Conservation (phyloP, 805 yeast genomes). For the Wickerhamiella vanderwaltii region DNA sequence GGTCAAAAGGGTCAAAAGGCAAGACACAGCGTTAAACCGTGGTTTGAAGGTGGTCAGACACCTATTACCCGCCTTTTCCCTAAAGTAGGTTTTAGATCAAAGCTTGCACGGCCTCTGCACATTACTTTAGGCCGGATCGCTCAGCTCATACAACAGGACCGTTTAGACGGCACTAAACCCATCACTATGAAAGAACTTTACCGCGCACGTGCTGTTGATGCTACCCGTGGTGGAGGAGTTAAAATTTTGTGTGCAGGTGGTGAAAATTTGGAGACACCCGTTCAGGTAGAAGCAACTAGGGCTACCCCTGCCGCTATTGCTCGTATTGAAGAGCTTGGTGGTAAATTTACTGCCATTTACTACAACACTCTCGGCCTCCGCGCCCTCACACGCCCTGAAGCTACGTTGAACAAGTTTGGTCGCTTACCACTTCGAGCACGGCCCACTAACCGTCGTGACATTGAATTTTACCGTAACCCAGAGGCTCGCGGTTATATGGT, state of each 20-base stretch:
- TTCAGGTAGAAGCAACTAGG: conserved; percentile 68
- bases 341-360: conserved; percentile 61
- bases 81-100: conserved; percentile 63
- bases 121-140: conserved; percentile 61
- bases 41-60: conserved; percentile 99
- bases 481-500: conserved; percentile 67
- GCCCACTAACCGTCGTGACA: conserved; percentile 73
- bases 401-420: conserved; percentile 57
- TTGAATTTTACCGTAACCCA: conserved; percentile 60
- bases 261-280: conserved; percentile 38
- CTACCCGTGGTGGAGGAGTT: conserved; percentile 58
- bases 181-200: conserved; percentile 69
- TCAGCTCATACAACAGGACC: conserved; percentile 54
- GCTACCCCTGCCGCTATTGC: conserved; percentile 67
- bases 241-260: conserved; percentile 59
- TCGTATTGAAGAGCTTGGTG: conserved; percentile 60
- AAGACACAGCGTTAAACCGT: conserved; percentile 73
- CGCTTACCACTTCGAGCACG: conserved; percentile 74
- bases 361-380: conserved; percentile 53
- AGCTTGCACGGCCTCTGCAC: conserved; percentile 28
- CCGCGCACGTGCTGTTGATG: conserved; percentile 60
- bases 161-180: conserved; percentile 39
- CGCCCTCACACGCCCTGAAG: conserved; percentile 66
- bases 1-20: conserved; percentile 99
- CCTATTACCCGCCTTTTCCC: conserved; percentile 78